Evolutionary conservation across 83 land plant genomes (phyloP).

Genomic region (Thuja plicata): DNA sequence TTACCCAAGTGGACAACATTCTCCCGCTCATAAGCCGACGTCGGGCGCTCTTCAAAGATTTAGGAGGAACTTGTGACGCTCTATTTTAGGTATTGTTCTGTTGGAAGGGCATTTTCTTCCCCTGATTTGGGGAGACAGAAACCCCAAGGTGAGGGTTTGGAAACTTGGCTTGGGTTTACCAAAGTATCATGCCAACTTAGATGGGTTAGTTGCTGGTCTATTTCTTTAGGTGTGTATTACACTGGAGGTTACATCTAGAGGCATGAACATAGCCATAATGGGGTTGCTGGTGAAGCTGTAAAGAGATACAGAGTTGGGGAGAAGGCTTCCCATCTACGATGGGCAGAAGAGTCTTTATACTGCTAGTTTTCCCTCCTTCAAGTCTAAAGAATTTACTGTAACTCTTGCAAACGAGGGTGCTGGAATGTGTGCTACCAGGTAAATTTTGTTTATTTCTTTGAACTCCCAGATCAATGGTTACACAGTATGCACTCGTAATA

Average conservation of each 20-base stretch:
- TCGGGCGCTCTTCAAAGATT: too few species aligned
- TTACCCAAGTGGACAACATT: too few species aligned
- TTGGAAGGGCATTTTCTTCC: too few species aligned
- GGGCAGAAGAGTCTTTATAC: constrained; percentile 79
- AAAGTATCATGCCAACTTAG: too few species aligned
- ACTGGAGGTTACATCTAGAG: constrained; percentile 68
- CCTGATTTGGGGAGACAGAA: too few species aligned
- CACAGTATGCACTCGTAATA: too few species aligned
- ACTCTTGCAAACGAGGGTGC: constrained; percentile 60
- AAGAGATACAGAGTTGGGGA: constrained; percentile 59
- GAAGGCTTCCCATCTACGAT: constrained; percentile 80
- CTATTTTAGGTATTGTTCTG: too few species aligned
- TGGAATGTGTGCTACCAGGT: constrained; percentile 45
- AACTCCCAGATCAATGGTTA: too few species aligned
- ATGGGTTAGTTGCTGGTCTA: neutral
- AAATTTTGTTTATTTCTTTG: constrained; percentile 4
- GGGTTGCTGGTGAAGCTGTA: constrained; percentile 63
- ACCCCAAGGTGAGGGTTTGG: too few species aligned
- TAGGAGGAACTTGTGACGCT: too few species aligned
- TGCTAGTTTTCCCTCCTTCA: constrained; percentile 69
- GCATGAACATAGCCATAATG: constrained; percentile 60
- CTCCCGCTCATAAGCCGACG: too few species aligned
- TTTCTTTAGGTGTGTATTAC: constrained; percentile 58
- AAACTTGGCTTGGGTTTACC: too few species aligned
- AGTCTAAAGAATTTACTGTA: constrained; percentile 52